Evolutionary conservation across 345 rosid genomes (phyloP).

Genomic region (Hevea brasiliensis): DNA sequence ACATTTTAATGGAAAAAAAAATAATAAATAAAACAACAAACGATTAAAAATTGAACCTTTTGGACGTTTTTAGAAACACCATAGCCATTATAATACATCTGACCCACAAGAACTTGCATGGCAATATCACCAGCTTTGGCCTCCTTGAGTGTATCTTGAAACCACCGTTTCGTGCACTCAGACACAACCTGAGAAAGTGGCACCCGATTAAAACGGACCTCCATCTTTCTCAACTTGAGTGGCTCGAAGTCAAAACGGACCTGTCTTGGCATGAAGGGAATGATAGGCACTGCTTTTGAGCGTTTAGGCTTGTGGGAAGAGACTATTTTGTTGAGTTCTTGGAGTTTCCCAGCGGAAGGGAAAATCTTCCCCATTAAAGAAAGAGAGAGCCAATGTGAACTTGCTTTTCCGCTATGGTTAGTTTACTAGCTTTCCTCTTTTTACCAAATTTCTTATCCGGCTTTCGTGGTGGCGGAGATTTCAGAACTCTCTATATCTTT

Average conservation of each 20-base stretch:
- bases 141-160: conserved; percentile 67
- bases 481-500: too few species aligned
- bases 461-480: too few species aligned
- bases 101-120: conserved; percentile 84
- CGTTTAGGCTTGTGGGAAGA: conserved; percentile 44
- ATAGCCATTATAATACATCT: conserved; percentile 78
- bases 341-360: conserved; percentile 41
- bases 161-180: conserved; percentile 71
- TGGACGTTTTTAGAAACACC: conserved; percentile 68
- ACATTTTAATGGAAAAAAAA: too few species aligned
- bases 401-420: too few species aligned
- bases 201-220: conserved; percentile 29
- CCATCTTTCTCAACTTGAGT: conserved; percentile 42
- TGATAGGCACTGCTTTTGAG: conserved; percentile 3
- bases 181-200: conserved; percentile 67
- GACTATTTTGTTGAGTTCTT: conserved; percentile 43
- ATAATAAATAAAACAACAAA: not conserved
- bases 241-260: conserved; percentile 30
- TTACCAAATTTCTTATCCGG: too few species aligned
- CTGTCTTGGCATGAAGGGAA: conserved; percentile 25
- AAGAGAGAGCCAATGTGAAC: too few species aligned
- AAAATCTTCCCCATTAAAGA: conserved; percentile 71
- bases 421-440: too few species aligned
- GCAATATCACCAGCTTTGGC: conserved; percentile 70
- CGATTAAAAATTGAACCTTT: conserved; percentile 48